Evolutionary conservation across 176 grass and related monocot genomes (phyloP).

Genomic region (Pontederia paniculata): DNA sequence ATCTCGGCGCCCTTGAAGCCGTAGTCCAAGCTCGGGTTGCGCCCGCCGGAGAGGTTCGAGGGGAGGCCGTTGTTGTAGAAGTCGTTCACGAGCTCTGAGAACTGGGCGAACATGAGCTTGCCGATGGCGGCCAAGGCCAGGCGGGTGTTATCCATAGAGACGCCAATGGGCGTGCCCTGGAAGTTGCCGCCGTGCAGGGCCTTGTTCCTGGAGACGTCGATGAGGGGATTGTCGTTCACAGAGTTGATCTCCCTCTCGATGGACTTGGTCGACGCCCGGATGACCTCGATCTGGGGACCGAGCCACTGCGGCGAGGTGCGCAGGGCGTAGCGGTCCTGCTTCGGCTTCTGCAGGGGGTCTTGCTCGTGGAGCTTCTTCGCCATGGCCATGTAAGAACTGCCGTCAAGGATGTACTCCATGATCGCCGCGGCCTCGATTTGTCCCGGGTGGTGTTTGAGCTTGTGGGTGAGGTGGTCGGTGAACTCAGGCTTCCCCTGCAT

Average conservation of each 20-base stretch:
- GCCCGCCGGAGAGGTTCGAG: slow-evolving; percentile 69
- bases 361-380: slow-evolving; percentile 7
- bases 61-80: slow-evolving; percentile 83
- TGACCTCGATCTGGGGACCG: slow-evolving; percentile 10
- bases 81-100: slow-evolving; percentile 82
- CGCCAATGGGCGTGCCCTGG: slow-evolving; percentile 82
- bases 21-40: slow-evolving; percentile 84
- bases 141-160: slow-evolving; percentile 94
- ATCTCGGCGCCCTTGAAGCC: slow-evolving; percentile 90
- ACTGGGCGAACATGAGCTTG: slow-evolving; percentile 89
- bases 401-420: slow-evolving; percentile 13
- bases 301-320: slow-evolving; percentile 12
- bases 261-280: slow-evolving; percentile 1
- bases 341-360: slow-evolving; percentile 2
- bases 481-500: slow-evolving; percentile 12
- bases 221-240: slow-evolving; percentile 25
- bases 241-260: slow-evolving; percentile 26
- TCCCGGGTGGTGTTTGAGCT: slow-evolving; percentile 7
- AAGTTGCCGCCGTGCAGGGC: slow-evolving; percentile 90
- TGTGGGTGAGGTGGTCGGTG: slow-evolving; percentile 10
- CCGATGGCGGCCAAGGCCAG: slow-evolving; percentile 74
- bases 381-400: neutral
- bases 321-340: slow-evolving; percentile 8
- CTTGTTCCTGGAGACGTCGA: slow-evolving; percentile 61
- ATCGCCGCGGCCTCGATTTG: slow-evolving; percentile 10